Evolutionary conservation across 1,139 yeast species (phyloP), one percentile per base, ranked within the genome.

Genomic region (Kodamaea sp.): DNA sequence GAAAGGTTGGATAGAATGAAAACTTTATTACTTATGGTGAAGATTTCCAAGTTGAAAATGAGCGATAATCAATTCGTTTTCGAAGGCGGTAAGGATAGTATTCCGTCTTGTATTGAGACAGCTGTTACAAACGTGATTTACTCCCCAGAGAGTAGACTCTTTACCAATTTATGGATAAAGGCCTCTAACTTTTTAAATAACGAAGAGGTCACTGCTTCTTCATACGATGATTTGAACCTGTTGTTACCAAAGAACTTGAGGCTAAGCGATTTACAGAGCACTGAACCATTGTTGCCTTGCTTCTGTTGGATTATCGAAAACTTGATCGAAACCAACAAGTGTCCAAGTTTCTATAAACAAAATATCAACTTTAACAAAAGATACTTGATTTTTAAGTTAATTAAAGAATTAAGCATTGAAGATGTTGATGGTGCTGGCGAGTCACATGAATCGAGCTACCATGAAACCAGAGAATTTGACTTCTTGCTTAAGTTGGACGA

Each of bases 101-200:
- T 90, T 16, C 97, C 97, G 1, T 83, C 96, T 2, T 83, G 90
- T 53, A 70, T 92, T 38, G 97, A 90, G 54, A 73, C 90, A 5
- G 90, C 95, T 5, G 69, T 90, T 24, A 68, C 78, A 0, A 80
- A 85, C 46, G 90, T 90, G 0, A 74, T 90, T 15, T 67, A 87
- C 30, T 72, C 90, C 1, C 96, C 96, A 0, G 95, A 86, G 50
- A 79, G 92, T 29, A 70, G 98, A 43, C 59, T 69, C 19, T 88
- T 77, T 54, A 70, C 83, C 3, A 68, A 69, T 37, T 66, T 80
- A 10, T 87, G 96, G 96, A 57, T 76, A 1, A 65, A 63, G 35
- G 73, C 80, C 2, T 76, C 89, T 1, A 43, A 44, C 7, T 34
- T 59, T 4, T 52, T 66, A 32, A 49, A 47, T 15, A 41, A 15